Evolutionary conservation across 1,284 basidiomycete species (phyloP).

Genomic region (Neonothopanus nambi): DNA sequence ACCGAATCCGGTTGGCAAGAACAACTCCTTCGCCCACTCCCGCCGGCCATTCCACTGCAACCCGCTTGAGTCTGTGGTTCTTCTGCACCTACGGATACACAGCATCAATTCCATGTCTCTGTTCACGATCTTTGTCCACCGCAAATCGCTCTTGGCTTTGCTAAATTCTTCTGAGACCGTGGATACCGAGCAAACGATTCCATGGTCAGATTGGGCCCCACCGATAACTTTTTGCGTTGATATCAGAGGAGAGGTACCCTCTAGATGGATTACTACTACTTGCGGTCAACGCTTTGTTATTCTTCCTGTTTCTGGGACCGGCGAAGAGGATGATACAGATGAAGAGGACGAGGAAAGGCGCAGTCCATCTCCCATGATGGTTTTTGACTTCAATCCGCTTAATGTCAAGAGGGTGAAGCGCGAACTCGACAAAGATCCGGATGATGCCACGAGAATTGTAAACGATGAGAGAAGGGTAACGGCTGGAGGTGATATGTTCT

Average conservation of each 20-base stretch:
- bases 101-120: slow-evolving; percentile 17
- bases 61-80: slow-evolving; percentile 37
- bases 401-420: slow-evolving; percentile 27
- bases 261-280: slow-evolving; percentile 51
- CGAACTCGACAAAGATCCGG: slow-evolving; percentile 5
- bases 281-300: slow-evolving; percentile 45
- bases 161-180: neutral
- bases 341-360: slow-evolving; percentile 3
- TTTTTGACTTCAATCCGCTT: slow-evolving; percentile 43
- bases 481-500: slow-evolving; percentile 26
- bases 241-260: slow-evolving; percentile 31
- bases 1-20: slow-evolving; percentile 40
- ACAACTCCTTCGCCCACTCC: slow-evolving; percentile 10
- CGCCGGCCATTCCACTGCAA: slow-evolving; percentile 33
- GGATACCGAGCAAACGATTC: slow-evolving; percentile 20
- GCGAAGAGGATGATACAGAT: slow-evolving; percentile 8
- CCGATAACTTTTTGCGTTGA: slow-evolving; percentile 42
- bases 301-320: too few relatives aligned
- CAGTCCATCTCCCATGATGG: slow-evolving; percentile 27
- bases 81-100: slow-evolving; percentile 40
- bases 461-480: slow-evolving; percentile 12
- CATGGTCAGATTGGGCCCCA: slow-evolving; percentile 47
- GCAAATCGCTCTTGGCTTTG: slow-evolving; percentile 24
- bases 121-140: slow-evolving; percentile 43
- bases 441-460: slow-evolving; percentile 5